phyloP scores from a whole-genome alignment of 2,329 filamentous ascomycete species.

The Aspergillus japonicus region DNA sequence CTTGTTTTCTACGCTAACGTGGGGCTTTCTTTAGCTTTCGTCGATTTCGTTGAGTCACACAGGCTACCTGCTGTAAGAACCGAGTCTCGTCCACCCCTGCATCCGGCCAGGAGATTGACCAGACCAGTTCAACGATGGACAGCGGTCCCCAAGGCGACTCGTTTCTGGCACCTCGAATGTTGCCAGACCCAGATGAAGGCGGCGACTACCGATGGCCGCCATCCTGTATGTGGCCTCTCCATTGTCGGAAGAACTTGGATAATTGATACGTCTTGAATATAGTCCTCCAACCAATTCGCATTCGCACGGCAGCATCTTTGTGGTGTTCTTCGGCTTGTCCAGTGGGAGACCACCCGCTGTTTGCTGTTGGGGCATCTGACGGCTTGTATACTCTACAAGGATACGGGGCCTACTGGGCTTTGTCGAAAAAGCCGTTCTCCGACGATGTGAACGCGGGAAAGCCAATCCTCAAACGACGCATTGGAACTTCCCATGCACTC shows the following conservation, averaged over 20 bases:
- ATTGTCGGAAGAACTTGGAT: background rate
- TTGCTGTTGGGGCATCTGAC: constrained; percentile 40
- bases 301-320: constrained; percentile 28
- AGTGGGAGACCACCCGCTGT: constrained; percentile 27
- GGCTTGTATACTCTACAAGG: constrained; percentile 37
- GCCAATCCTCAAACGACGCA: constrained; percentile 17
- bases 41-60: constrained; percentile 38
- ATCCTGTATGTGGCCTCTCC: constrained; percentile 23
- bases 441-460: constrained; percentile 16
- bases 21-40: constrained; percentile 26
- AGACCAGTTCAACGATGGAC: constrained; percentile 37
- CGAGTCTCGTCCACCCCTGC: constrained; percentile 3
- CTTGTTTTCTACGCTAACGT: background rate
- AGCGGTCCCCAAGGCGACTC: constrained; percentile 34
- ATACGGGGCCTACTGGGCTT: constrained; percentile 27
- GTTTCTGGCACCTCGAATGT: constrained; percentile 31
- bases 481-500: constrained; percentile 28
- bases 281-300: constrained; percentile 30
- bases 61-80: constrained; percentile 34
- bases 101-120: constrained; percentile 17
- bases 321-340: constrained; percentile 41
- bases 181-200: constrained; percentile 33
- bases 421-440: constrained; percentile 30
- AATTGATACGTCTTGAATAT: background rate
- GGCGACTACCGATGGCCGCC: constrained; percentile 35